Percentiles rank a stretch among this genome's conserved stretches.
phyloP scores from a whole-genome alignment of 805 yeast species.

The Wilhelminamyces savonicus region DNA sequence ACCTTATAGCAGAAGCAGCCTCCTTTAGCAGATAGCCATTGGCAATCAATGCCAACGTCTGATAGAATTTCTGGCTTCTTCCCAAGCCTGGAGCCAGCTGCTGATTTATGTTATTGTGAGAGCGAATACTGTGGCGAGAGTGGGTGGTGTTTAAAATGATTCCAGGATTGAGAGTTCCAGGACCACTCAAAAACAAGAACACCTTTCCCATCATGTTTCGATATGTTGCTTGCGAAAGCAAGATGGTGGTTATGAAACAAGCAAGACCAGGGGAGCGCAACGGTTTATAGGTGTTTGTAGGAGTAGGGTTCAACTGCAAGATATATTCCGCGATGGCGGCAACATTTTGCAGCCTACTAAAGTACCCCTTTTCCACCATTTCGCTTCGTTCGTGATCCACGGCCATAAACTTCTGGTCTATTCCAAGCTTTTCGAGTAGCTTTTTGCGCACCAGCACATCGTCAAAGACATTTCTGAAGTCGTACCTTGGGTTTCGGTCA shows the following conservation, averaged over 20 bases:
- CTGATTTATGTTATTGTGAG: slow-evolving; percentile 30
- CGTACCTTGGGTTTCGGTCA: slow-evolving; percentile 1
- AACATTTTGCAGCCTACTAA: slow-evolving; percentile 4
- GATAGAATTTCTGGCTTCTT: slow-evolving; percentile 22
- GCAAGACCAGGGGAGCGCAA: slow-evolving; percentile 32
- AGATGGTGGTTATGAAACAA: slow-evolving; percentile 13
- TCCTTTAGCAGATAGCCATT: slow-evolving; percentile 18
- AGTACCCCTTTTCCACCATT: slow-evolving; percentile 4
- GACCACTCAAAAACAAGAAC: slow-evolving; percentile 29
- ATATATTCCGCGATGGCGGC: slow-evolving; percentile 7
- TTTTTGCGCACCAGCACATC: neutral
- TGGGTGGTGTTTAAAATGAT: slow-evolving; percentile 14
- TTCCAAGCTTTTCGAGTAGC: slow-evolving; percentile 2
- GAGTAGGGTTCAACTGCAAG: slow-evolving; percentile 13
- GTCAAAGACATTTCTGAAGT: slow-evolving; percentile 2
- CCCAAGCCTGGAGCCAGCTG: slow-evolving; percentile 19
- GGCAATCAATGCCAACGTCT: slow-evolving; percentile 20
- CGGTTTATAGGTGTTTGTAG: slow-evolving; percentile 23
- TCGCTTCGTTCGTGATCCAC: slow-evolving; percentile 7
- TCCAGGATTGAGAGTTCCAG: slow-evolving; percentile 34
- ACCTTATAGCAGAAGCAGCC: too few relatives aligned
- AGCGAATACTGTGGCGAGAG: slow-evolving; percentile 13
- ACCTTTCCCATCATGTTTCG: slow-evolving; percentile 21
- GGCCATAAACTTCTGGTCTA: slow-evolving; percentile 1
- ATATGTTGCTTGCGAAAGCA: slow-evolving; percentile 14